Evolutionary conservation across 192 early-diverging fungal genomes (phyloP), one percentile per base, ranked within the genome.

Genomic region (Lobosporangium transversale): DNA sequence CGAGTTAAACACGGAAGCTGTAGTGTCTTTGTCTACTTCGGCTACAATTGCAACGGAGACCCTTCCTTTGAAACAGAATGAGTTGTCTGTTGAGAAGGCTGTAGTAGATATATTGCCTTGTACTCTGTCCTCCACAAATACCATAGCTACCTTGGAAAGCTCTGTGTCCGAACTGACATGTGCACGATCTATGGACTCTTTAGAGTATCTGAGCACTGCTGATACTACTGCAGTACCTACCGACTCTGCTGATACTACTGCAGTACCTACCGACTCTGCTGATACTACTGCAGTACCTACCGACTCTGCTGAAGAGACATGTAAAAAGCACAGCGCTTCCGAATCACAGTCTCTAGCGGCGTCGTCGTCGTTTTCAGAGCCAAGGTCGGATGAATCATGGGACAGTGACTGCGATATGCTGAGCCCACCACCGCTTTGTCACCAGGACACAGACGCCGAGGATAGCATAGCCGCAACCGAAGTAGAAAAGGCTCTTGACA

Each of bases 401-500:
- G 56, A 58, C 0, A 29, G 35, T 20, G 66, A 68, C 58, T 24
- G 36, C 15, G 56, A 68, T 23, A 58, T 68, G 55, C 35, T 43
- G 27, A 68, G 66, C 30, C 66, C 66, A 17, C 66, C 66, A 18
- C 56, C 66, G 30, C 31, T 37, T 36, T 17, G 21, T 24, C 53
- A 54, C 24, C 44, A 36, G 5, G 53, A 57, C 17, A 40, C 33
- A 15, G 54, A 56, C 2, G 54, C 44, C 7, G 45, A 49, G 9
- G 54, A 47, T 30, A 24, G 3, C 15, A 36, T 26, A 21, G 23
- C 56, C 4, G 40, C 48, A 7, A 20, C 31, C 17, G 53, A 33
- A 7, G 35, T 20, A n/a, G 52, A 42, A 2, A 32, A 53, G 4
- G 18, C 24, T 15, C 1, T 47, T 14, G 57, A 58, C 3, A 27